Conservation (phyloP, 257 asterid genomes). For the Petrea volubilis region DNA sequence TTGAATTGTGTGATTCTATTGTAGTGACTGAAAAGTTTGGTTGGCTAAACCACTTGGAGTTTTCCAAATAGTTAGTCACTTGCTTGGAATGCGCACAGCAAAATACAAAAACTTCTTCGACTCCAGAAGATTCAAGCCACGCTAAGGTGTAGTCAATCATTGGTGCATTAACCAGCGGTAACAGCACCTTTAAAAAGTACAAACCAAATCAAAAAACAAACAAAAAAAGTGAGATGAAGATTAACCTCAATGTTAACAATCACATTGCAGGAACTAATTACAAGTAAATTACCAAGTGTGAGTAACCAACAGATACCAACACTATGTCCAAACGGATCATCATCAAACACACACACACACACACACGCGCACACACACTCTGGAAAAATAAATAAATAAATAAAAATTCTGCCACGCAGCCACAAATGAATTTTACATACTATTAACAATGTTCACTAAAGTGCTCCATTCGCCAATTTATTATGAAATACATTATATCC, state of each 20-base stretch:
- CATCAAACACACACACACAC: not conserved
- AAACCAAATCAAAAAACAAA: slow-evolving; percentile 1
- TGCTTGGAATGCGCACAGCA: slow-evolving; percentile 97
- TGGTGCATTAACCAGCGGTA: slow-evolving; percentile 87
- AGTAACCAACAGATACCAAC: not conserved
- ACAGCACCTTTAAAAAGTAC: slow-evolving; percentile 56
- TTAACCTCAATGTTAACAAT: not conserved
- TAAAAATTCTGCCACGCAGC: not conserved
- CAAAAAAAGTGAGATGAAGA: not conserved
- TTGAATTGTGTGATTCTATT: slow-evolving; percentile 78
- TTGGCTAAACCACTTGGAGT: slow-evolving; percentile 69
- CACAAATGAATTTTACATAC: not conserved
- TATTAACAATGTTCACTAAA: not conserved
- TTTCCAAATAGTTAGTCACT: slow-evolving; percentile 72
- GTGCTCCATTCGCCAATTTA: slow-evolving; percentile 4
- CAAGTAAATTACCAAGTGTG: not conserved
- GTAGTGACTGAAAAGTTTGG: slow-evolving; percentile 74
- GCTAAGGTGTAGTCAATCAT: slow-evolving; percentile 94
- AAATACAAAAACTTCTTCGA: slow-evolving; percentile 92
- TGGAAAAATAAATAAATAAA: too few relatives aligned
- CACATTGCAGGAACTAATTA: not conserved
- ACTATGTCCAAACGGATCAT: not conserved
- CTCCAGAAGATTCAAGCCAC: slow-evolving; percentile 97
- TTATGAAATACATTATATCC: not conserved
- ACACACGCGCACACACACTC: not conserved